Evolutionary conservation across 805 yeast genomes (phyloP), one percentile per base, ranked within the genome.

Genomic region (Lipomyces kockii): DNA sequence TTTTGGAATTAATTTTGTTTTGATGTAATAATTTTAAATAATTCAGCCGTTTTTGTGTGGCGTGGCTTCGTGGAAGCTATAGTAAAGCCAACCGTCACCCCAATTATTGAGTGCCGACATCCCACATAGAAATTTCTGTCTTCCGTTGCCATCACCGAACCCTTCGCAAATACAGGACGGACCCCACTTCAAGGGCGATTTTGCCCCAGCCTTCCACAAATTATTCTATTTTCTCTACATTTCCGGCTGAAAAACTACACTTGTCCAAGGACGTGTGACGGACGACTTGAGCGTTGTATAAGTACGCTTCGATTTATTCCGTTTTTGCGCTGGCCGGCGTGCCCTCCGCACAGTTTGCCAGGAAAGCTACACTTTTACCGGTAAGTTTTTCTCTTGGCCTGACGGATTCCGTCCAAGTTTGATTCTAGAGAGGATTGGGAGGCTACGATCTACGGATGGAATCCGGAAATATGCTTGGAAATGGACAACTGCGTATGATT

Each of bases 321-420:
- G 14, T 52, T 60, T 37, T 37, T 20, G 55, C 60, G 34, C 39
- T 37, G 27, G 35, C 58, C 58, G 25, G 32, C 27, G 58, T 34
- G 25, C 29, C 39, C 49, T 27, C 49, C 60, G 58, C 22, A 49
- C 55, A 52, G n/a, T 52, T n/a, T 22, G 55, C 55, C 12, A 25
- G 55, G 55, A 43, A 43, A 43, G 49, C n/a, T 20, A 25, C 20
- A 58, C 29, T 29, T 46, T 25, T 17, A 25, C 32, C 29, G 60
- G 32, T 29, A 58, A 27, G 32, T 58, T 58, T 46, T 58, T 22
- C 53, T 25, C 56, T 9, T 17, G 43, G 11, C 55, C 35, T 51
- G 20, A 14, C 55, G 60, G 29, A 9, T 27, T 25, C 34, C 57
- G 32, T 39, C 55, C 20, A 39, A 17, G 32, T 58, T 27, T 2